Evolutionary conservation across 148 eudicot genomes (phyloP), one percentile per base, ranked within the genome.

Genomic region (Chenopodium quinoa): DNA sequence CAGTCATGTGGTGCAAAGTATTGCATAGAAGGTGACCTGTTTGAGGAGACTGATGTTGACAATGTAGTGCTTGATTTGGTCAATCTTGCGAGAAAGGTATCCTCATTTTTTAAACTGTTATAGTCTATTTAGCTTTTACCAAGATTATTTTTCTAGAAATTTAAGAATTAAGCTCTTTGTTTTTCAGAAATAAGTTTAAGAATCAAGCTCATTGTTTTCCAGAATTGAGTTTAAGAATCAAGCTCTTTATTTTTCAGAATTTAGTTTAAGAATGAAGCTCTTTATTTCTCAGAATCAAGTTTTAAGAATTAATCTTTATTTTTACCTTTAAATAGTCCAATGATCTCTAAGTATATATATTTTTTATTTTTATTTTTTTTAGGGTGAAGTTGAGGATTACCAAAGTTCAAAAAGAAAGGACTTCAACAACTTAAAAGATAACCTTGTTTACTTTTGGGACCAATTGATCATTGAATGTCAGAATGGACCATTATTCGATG

Each of bases 1-100:
- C 89, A 95, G 99, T 92, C 97, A 78, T 95, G 99, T 79, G 99
- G 99, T 77, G 97, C 91, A 66, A 95, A 91, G 80, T 90, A 93
- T 85, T 77, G 83, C 70, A 84, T 89, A 66, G 86, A 77, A 74
- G 92, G 88, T 78, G 95, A 95, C 82, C 82, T 85, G 23, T 77
- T 93, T 56, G 97, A 95, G 68, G 95, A 95, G 87, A 90, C 87
- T 69, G 93, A 88, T 85, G 99, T 93, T 77, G 99, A 95, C 83
- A 95, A 89, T 82, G 97, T 95, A 54, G 99, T 95, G 75, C 90
- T 93, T 84, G 89, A 88, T 86, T 91, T 95, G 85, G 99, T 95
- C 72, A 87, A 87, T 86, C 88, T 93, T 78, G 99, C 99, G 48
- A 85, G 86, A 78, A 90, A 85, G 84, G 99, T 93, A 95, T 89